Base-by-base conservation (phyloP, 2,329 filamentous ascomycete species). In the Epichloe uncinata region DNA sequence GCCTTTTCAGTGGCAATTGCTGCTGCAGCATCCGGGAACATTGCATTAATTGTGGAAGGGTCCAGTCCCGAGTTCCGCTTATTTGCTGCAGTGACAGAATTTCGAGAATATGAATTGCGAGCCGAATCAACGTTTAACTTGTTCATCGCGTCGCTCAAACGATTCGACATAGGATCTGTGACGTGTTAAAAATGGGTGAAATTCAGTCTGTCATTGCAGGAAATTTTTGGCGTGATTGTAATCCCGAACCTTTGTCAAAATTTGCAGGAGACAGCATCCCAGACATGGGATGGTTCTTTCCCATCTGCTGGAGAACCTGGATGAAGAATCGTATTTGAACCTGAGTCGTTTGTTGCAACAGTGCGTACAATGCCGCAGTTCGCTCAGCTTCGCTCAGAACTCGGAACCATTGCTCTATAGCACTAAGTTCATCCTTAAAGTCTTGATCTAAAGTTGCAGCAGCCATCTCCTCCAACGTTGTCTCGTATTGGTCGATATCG, bases 251-350 rank as follows among this genome's bases (percentile, higher is more conserved):
- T 74, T 96, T 97, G 65, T 97, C 93, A 67, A 97, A 96, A 63
- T 89, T 95, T 50, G 93, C 85, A 33, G 93, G 93, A 30, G 93
- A 97, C 48, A 98, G 70, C 37, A 98, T 85, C 48, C 91, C 87
- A 36, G 91, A 95, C 87, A 97, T 94, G 30, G 93, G 93, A 67
- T 97, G 90, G 61, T 84, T 95, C 72, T 96, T 95, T 56, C 90
- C 90, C 93, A 97, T 98, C 68, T 98, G 93, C 73, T 97, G 90
- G 59, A 98, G 74, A 44, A 98, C 89, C 69, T 97, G 91, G 58
- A 97, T 97, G 70, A 98, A 98, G 75, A 98, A 98, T 50, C 93
- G 84, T 63, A 97, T 95, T 72, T 98, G 93, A 54, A 98, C 91
- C 70, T 97, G 93, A 4, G 93, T 98, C 5, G 93, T 97, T 75